Percentiles rank a stretch among this genome's conserved stretches.
These are phyloP conservation scores for Lecanoromycetidae sp. DNA, from an alignment of 2,329 filamentous ascomycete genomes.

Conservation along the genomic window DNA sequence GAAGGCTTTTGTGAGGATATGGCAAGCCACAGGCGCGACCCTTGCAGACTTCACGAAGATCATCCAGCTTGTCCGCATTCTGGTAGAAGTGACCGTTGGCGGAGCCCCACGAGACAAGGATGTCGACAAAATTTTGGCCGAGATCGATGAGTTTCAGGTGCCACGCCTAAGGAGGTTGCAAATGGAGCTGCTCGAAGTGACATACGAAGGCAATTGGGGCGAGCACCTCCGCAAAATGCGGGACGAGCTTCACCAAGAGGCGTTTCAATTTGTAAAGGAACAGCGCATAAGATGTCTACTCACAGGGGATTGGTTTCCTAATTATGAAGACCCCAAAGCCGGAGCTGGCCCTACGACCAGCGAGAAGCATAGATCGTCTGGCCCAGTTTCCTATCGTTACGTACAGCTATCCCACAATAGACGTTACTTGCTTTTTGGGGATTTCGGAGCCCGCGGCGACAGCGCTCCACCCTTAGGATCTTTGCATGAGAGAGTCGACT, in stretches of 20 bases:
- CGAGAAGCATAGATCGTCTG: slow-evolving; percentile 30
- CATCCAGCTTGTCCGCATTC: slow-evolving; percentile 75
- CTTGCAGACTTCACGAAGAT: slow-evolving; percentile 88
- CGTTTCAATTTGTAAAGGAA: slow-evolving; percentile 92
- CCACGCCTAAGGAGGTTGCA: slow-evolving; percentile 68
- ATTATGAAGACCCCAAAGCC: slow-evolving; percentile 38
- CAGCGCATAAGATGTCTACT: slow-evolving; percentile 84
- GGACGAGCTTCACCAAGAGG: slow-evolving; percentile 81
- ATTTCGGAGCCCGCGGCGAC: slow-evolving; percentile 56
- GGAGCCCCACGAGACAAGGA: slow-evolving; percentile 71
- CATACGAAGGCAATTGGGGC: slow-evolving; percentile 92
- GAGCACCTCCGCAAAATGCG: slow-evolving; percentile 80
- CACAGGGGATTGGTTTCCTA: slow-evolving; percentile 76
- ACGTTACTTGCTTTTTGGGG: slow-evolving; percentile 77
- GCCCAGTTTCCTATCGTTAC: slow-evolving; percentile 60
- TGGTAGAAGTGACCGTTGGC: slow-evolving; percentile 81
- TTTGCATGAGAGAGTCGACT: slow-evolving; percentile 70
- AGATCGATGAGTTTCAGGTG: slow-evolving; percentile 73
- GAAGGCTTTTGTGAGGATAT: slow-evolving; percentile 78
- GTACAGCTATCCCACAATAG: slow-evolving; percentile 84
- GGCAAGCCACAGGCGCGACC: slow-evolving; percentile 80
- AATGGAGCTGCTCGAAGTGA: slow-evolving; percentile 82
- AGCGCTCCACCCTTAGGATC: slow-evolving; percentile 60
- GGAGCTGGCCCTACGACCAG: slow-evolving; percentile 35
- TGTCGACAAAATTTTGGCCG: slow-evolving; percentile 76